phyloP scores from a whole-genome alignment of 2,329 filamentous ascomycete genomes.

The Trichoderma semiorbis region DNA sequence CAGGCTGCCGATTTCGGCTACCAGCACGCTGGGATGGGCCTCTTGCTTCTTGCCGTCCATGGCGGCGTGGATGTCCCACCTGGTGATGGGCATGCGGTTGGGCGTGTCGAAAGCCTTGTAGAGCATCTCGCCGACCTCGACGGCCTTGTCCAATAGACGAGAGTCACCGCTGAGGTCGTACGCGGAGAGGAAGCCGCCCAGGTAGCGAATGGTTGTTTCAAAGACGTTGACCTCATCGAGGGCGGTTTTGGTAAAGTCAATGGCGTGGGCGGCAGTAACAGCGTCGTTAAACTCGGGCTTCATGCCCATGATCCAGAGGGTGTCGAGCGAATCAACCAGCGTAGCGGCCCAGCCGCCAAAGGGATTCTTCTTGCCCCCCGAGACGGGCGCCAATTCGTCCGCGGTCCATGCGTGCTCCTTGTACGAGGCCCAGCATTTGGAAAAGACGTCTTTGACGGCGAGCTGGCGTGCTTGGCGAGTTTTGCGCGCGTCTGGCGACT shows the following conservation, averaged over 20 bases:
- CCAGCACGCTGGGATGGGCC: conserved; percentile 33
- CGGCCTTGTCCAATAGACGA: conserved; percentile 44
- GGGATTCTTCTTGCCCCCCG: conserved; percentile 42
- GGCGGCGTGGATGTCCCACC: conserved; percentile 28
- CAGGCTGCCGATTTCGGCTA: conserved; percentile 64
- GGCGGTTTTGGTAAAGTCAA: conserved; percentile 49
- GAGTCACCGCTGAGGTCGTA: conserved; percentile 47
- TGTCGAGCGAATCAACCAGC: conserved; percentile 58
- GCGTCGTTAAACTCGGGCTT: conserved; percentile 54
- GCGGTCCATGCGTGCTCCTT: conserved; percentile 49
- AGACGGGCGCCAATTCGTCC: conserved; percentile 50
- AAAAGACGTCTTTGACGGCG: conserved; percentile 42
- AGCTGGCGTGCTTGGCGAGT: conserved; percentile 28
- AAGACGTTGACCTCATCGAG: conserved; percentile 46
- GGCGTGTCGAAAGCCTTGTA: conserved; percentile 52
- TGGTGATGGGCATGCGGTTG: conserved; percentile 44
- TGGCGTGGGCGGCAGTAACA: conserved; percentile 43
- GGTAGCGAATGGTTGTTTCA: conserved; percentile 53
- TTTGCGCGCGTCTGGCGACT: conserved; percentile 19
- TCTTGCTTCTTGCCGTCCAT: conserved; percentile 25
- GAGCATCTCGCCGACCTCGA: conserved; percentile 51
- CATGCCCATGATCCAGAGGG: conserved; percentile 60
- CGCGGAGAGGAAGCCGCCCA: conserved; percentile 50
- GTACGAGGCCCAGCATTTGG: conserved; percentile 49
- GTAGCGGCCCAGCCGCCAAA: conserved; percentile 58